Conservation (phyloP, 352 stramenopile species). For the Globisporangium paroecandrum region DNA sequence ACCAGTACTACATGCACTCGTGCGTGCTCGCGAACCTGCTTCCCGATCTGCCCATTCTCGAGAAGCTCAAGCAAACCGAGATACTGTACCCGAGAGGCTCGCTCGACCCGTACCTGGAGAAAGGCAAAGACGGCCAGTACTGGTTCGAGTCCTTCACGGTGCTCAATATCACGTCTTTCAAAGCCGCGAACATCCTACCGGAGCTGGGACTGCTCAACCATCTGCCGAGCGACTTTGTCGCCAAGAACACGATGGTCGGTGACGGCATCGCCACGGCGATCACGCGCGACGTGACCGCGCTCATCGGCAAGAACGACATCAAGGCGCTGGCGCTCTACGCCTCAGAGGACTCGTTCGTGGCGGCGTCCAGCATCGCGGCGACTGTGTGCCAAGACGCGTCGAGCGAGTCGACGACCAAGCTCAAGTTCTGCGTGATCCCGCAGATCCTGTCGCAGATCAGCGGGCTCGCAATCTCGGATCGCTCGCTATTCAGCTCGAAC, state of each 20-base stretch:
- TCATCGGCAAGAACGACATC: conserved; percentile 5
- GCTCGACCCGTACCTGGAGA: conserved; percentile 3
- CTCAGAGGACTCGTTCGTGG: conserved; percentile 2
- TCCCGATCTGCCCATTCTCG: neutral
- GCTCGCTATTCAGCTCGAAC: conserved; percentile 2
- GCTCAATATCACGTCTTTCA: conserved; percentile 5
- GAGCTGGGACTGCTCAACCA: neutral
- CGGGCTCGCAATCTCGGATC: conserved; percentile 2
- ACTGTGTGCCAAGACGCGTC: neutral
- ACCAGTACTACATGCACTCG: conserved; percentile 8
- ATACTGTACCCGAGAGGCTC: neutral
- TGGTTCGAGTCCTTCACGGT: conserved; percentile 3
- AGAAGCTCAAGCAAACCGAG: conserved; percentile 1
- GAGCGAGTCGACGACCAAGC: neutral
- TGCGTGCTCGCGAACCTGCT: neutral
- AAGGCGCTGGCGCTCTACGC: conserved; percentile 1
- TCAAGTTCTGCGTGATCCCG: conserved; percentile 7
- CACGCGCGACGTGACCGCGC: conserved; percentile 2
- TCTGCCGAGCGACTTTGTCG: neutral
- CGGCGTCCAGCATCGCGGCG: neutral
- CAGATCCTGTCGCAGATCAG: conserved; percentile 8
- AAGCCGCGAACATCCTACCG: neutral
- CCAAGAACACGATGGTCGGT: conserved; percentile 3
- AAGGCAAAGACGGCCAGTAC: conserved; percentile 1
- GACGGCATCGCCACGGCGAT: conserved; percentile 7